A percentile compares a stretch with the other conserved stretches of the same genome.
These are phyloP conservation scores for Cornus kousa DNA, from an alignment of 148 eudicot genomes.

Conservation along the genomic window DNA sequence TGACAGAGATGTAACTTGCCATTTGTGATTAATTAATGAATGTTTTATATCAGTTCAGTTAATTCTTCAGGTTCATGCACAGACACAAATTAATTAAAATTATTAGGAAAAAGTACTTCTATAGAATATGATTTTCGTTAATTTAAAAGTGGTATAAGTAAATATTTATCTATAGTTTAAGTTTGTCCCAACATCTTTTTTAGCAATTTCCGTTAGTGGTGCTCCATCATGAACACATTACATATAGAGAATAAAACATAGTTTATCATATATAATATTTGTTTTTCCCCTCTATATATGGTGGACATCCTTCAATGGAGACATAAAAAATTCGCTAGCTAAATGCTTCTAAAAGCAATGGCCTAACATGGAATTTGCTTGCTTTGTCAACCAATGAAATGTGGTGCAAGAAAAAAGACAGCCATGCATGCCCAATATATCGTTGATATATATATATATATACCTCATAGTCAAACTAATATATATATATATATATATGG, in stretches of 20 bases:
- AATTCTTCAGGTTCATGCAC: neutral
- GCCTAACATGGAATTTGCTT: no score
- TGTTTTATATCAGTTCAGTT: neutral
- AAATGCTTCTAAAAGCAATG: no score
- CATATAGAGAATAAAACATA: neutral
- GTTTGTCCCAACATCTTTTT: neutral
- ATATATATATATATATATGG: no score
- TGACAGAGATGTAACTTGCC: neutral
- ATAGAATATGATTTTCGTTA: neutral
- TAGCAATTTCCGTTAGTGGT: neutral
- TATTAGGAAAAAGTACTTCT: no score
- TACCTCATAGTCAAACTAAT: no score
- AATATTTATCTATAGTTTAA: no score
- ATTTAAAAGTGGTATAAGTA: no score
- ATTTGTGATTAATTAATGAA: neutral
- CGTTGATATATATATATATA: no score
- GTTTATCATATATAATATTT: neutral
- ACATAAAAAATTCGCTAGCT: no score
- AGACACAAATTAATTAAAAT: neutral
- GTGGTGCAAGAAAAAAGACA: no score
- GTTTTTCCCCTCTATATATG: neutral
- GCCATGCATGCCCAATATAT: no score
- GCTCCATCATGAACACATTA: neutral
- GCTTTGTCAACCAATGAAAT: no score
- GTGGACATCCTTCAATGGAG: neutral